Percentiles rank a stretch among this genome's conserved stretches.
These are phyloP conservation scores for Cystobasidium tubakii DNA, from an alignment of 768 basidiomycete species.

Conservation along the genomic window DNA sequence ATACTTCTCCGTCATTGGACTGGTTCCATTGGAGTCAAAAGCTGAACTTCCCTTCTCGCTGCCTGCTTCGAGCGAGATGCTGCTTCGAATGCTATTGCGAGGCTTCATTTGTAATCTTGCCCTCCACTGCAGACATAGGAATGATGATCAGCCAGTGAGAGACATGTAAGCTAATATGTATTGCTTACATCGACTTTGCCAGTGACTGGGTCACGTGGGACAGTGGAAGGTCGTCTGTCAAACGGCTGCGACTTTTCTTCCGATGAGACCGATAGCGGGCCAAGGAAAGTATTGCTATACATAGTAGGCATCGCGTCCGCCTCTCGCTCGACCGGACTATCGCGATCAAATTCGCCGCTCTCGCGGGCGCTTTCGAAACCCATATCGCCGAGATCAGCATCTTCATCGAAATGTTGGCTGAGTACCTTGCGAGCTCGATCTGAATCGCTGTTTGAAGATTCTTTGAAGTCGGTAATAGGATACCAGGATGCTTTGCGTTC, in stretches of 20 bases:
- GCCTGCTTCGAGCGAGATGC: slow-evolving; percentile 9
- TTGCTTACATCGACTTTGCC: slow-evolving; percentile 36
- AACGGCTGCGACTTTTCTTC: neutral
- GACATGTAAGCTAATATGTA: too few species aligned
- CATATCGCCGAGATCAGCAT: neutral
- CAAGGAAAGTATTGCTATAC: slow-evolving; percentile 22
- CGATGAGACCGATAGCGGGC: neutral
- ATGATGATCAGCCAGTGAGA: too few species aligned
- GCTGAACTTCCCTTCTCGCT: neutral
- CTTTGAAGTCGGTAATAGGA: neutral
- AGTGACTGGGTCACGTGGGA: slow-evolving; percentile 20
- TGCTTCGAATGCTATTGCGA: neutral
- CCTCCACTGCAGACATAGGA: neutral
- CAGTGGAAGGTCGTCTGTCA: neutral
- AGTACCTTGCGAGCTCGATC: slow-evolving; percentile 1
- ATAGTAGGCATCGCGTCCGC: neutral
- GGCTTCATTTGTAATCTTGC: slow-evolving; percentile 16
- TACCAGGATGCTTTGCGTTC: slow-evolving; percentile 4
- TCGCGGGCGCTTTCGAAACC: neutral
- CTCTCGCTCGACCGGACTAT: neutral
- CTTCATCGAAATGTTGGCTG: neutral
- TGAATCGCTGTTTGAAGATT: neutral
- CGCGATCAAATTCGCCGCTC: neutral
- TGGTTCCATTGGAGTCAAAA: neutral
- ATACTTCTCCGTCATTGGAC: slow-evolving; percentile 21